Conservation (phyloP, 306 rosid genomes). For the Fagus crenata region DNA sequence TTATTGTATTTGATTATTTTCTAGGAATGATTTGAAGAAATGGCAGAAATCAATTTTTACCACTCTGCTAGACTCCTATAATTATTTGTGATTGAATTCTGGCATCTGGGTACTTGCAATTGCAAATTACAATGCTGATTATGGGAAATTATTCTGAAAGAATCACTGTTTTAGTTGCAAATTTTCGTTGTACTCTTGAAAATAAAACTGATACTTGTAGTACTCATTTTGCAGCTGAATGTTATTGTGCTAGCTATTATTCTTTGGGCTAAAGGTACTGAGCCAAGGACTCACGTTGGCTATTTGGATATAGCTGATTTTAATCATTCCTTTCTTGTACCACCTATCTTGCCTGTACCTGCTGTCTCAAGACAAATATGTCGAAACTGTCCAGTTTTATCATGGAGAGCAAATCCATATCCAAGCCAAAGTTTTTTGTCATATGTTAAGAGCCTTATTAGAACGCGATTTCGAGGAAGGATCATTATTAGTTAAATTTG, state of each 20-base stretch:
- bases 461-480: slow-evolving; percentile 26
- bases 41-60: background rate
- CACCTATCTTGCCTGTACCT: slow-evolving; percentile 13
- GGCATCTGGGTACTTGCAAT: background rate
- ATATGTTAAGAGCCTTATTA: background rate
- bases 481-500: slow-evolving; percentile 4
- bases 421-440: slow-evolving; percentile 2
- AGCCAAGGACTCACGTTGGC: slow-evolving; percentile 25
- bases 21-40: background rate
- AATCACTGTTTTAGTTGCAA: background rate
- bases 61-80: too few relatives aligned
- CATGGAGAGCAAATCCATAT: background rate
- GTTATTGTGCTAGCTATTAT: slow-evolving; percentile 25
- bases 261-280: slow-evolving; percentile 36
- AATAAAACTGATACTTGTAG: background rate
- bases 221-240: slow-evolving; percentile 39
- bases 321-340: slow-evolving; percentile 43
- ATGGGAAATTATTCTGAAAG: background rate
- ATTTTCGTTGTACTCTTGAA: background rate
- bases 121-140: background rate
- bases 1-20: background rate
- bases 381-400: slow-evolving; percentile 15
- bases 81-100: too few relatives aligned
- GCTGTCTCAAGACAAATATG: slow-evolving; percentile 7
- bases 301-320: slow-evolving; percentile 28